phyloP scores from a whole-genome alignment of 768 basidiomycete genomes.

The Rhodotorula diobovata region DNA sequence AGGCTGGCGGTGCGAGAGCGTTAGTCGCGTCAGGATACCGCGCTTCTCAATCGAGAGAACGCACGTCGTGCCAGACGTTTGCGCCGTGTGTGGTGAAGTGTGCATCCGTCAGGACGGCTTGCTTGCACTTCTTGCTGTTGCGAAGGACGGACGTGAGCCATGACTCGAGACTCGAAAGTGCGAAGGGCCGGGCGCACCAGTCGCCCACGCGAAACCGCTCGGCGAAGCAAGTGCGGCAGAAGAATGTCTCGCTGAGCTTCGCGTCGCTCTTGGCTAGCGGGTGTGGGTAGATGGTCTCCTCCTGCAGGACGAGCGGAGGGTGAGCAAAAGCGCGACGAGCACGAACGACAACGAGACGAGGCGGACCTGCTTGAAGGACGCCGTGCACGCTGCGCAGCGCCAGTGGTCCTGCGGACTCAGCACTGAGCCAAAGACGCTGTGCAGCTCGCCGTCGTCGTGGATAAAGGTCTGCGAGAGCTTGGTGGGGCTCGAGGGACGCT shows the following conservation, averaged over 20 bases:
- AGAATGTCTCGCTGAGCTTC: slow-evolving; percentile 14
- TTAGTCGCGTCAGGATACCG: too few species aligned
- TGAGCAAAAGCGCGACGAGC: too few species aligned
- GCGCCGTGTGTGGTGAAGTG: slow-evolving; percentile 25
- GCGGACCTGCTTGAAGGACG: slow-evolving; percentile 24
- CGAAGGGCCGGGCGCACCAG: slow-evolving; percentile 11
- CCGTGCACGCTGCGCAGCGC: slow-evolving; percentile 17
- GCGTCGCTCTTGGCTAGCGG: slow-evolving; percentile 13
- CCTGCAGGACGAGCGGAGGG: background rate
- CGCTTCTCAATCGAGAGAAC: background rate
- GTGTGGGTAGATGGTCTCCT: slow-evolving; percentile 35
- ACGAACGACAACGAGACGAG: too few species aligned
- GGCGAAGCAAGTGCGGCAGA: slow-evolving; percentile 31
- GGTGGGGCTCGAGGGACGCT: slow-evolving; percentile 1
- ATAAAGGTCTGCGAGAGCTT: slow-evolving; percentile 11
- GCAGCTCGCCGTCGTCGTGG: slow-evolving; percentile 9
- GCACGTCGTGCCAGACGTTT: slow-evolving; percentile 26
- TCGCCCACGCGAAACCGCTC: slow-evolving; percentile 24
- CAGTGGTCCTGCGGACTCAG: slow-evolving; percentile 23
- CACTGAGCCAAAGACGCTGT: slow-evolving; percentile 28
- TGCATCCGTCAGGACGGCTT: slow-evolving; percentile 25
- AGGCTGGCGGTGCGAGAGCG: background rate
- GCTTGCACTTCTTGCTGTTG: slow-evolving; percentile 31
- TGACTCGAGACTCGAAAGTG: too few species aligned
- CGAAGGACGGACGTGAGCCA: too few species aligned